Conservation (phyloP, 257 asterid species). For the Ilex aquifolium region DNA sequence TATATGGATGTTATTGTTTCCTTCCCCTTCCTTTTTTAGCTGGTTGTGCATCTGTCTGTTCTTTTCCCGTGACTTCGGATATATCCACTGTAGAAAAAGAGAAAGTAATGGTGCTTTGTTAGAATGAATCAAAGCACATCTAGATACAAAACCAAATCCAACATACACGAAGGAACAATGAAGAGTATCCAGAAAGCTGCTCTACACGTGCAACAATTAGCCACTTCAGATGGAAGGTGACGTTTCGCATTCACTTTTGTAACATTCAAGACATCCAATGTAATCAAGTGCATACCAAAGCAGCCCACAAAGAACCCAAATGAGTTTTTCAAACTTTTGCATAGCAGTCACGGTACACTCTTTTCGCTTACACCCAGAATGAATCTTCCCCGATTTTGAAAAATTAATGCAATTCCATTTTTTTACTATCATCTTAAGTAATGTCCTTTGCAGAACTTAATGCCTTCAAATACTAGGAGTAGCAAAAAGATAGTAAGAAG, state of each 20-base stretch:
- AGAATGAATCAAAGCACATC: not conserved
- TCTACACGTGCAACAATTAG: too few relatives aligned
- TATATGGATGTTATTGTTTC: slow-evolving; percentile 39
- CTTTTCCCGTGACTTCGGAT: slow-evolving; percentile 67
- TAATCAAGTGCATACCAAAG: too few relatives aligned
- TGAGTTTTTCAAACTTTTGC: too few relatives aligned
- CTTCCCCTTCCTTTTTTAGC: slow-evolving; percentile 72
- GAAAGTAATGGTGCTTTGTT: slow-evolving; percentile 5
- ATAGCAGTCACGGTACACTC: too few relatives aligned
- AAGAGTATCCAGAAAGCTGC: not conserved
- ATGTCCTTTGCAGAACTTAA: not conserved
- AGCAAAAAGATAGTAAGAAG: slow-evolving; percentile 5
- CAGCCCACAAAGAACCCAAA: too few relatives aligned
- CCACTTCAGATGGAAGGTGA: too few relatives aligned
- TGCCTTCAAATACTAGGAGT: not conserved
- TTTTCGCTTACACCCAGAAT: too few relatives aligned
- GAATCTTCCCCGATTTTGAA: too few relatives aligned
- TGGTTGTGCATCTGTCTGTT: slow-evolving; percentile 53
- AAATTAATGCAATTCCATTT: too few relatives aligned
- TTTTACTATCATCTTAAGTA: too few relatives aligned
- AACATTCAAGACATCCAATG: too few relatives aligned
- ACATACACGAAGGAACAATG: not conserved
- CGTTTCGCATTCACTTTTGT: too few relatives aligned
- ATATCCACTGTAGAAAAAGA: slow-evolving; percentile 40
- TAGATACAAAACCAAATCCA: not conserved